Conservation (phyloP, 2,329 filamentous ascomycete species). For the Sporothrix euskadiensis region DNA sequence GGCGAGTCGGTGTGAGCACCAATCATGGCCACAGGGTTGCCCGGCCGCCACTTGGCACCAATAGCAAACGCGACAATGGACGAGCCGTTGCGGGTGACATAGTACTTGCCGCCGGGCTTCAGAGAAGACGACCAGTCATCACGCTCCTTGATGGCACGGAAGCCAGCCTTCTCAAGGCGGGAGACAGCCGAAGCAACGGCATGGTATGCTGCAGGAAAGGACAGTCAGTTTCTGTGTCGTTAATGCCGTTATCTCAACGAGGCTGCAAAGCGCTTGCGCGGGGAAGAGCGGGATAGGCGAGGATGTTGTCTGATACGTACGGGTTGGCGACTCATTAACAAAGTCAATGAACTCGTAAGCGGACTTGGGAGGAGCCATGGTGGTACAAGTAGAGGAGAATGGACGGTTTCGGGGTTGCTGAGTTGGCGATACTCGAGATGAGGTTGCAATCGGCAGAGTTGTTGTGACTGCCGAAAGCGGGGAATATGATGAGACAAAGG, state of each 20-base stretch:
- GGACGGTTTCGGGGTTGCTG: slow-evolving; percentile 16
- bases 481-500: slow-evolving; percentile 15
- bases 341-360: slow-evolving; percentile 88
- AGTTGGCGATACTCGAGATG: not conserved
- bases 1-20: slow-evolving; percentile 96
- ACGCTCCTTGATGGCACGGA: slow-evolving; percentile 84
- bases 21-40: slow-evolving; percentile 88
- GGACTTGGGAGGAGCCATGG: slow-evolving; percentile 56
- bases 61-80: slow-evolving; percentile 92
- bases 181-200: slow-evolving; percentile 77
- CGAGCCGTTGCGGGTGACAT: slow-evolving; percentile 88
- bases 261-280: not conserved
- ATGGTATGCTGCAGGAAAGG: slow-evolving; percentile 74
- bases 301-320: slow-evolving; percentile 53
- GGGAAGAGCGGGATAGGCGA: not conserved
- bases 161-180: slow-evolving; percentile 79
- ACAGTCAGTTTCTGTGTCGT: not conserved
- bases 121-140: slow-evolving; percentile 82
- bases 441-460: not conserved
- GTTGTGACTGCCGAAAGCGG: not conserved
- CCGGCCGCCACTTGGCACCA: slow-evolving; percentile 85
- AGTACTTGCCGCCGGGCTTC: slow-evolving; percentile 89
- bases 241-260: not conserved
- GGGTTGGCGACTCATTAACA: slow-evolving; percentile 90
- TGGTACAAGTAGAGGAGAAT: slow-evolving; percentile 35